These are phyloP conservation scores for Speleostelium caveatum DNA, from an alignment of 78 protist genomes.

Conservation along the genomic window DNA sequence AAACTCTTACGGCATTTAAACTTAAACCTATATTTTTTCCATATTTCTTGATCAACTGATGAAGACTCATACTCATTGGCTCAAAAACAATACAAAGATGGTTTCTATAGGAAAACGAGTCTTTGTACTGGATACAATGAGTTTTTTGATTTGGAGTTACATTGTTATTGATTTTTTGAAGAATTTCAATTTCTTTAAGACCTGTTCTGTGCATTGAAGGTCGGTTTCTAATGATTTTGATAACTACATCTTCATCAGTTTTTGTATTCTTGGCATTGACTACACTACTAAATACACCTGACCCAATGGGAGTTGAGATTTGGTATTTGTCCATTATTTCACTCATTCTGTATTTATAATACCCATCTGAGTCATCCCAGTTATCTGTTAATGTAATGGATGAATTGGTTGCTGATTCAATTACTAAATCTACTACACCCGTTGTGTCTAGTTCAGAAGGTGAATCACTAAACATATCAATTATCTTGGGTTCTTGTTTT, in stretches of 20 bases:
- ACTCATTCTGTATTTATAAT: conserved; percentile 85
- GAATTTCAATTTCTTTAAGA: conserved; percentile 82
- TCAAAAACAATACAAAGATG: conserved; percentile 96
- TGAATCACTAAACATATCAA: conserved; percentile 86
- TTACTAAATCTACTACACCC: background rate
- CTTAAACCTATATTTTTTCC: conserved; percentile 88
- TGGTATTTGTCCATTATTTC: conserved; percentile 88
- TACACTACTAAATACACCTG: conserved; percentile 94
- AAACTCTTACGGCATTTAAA: conserved; percentile 88
- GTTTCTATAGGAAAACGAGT: conserved; percentile 77
- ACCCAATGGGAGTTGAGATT: conserved; percentile 77
- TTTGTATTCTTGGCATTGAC: conserved; percentile 86
- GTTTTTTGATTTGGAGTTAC: conserved; percentile 62
- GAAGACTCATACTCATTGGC: conserved; percentile 89
- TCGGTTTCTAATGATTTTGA: conserved; percentile 90
- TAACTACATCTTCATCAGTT: conserved; percentile 86
- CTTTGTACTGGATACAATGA: conserved; percentile 85
- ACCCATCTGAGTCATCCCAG: conserved; percentile 95
- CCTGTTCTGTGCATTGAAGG: conserved; percentile 88
- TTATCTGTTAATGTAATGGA: conserved; percentile 73
- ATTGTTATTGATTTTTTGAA: conserved; percentile 47
- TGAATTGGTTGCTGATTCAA: background rate
- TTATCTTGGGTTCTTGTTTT: background rate
- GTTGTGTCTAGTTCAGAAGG: conserved; percentile 44
- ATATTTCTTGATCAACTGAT: conserved; percentile 84